These are phyloP conservation scores for Thelephora ganbajun DNA, from an alignment of 768 basidiomycete genomes.

Conservation along the genomic window DNA sequence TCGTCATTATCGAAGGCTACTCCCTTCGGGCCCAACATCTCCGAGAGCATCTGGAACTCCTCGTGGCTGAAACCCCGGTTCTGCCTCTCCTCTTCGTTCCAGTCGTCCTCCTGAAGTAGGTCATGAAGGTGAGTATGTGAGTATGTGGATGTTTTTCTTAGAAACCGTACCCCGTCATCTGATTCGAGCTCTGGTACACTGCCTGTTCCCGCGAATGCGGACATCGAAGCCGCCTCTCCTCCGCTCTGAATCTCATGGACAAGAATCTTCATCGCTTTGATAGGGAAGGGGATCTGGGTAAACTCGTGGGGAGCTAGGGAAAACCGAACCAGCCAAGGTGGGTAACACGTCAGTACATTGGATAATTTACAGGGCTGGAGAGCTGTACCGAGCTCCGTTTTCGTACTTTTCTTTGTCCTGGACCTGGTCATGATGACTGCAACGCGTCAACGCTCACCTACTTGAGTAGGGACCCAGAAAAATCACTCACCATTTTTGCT, in stretches of 20 bases:
- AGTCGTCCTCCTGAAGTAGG: constrained; percentile 62
- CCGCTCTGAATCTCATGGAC: constrained; percentile 72
- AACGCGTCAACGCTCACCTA: not conserved
- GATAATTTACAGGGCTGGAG: constrained; percentile 1
- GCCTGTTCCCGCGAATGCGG: constrained; percentile 27
- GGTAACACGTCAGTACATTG: not conserved
- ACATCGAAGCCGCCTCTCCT: constrained; percentile 58
- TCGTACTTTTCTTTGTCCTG: constrained; percentile 70
- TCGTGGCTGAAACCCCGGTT: constrained; percentile 49
- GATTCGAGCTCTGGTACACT: constrained; percentile 44
- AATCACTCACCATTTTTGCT: constrained; percentile 61
- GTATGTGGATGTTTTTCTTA: not conserved
- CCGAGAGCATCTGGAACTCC: constrained; percentile 76
- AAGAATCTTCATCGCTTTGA: constrained; percentile 85
- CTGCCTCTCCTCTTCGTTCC: constrained; percentile 76
- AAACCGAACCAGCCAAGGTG: constrained; percentile 9
- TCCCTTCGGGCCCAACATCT: constrained; percentile 64
- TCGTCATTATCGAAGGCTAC: constrained; percentile 68
- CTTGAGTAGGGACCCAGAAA: not conserved
- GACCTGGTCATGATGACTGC: constrained; percentile 96
- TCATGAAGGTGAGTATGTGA: constrained; percentile 3
- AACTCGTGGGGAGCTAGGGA: constrained; percentile 71
- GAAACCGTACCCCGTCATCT: constrained; percentile 55
- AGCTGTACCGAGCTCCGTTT: constrained; percentile 4
- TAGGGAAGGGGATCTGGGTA: constrained; percentile 73